These are phyloP conservation scores for Tulasnella sp. DNA, from an alignment of 768 basidiomycete species.

Conservation along the genomic window DNA sequence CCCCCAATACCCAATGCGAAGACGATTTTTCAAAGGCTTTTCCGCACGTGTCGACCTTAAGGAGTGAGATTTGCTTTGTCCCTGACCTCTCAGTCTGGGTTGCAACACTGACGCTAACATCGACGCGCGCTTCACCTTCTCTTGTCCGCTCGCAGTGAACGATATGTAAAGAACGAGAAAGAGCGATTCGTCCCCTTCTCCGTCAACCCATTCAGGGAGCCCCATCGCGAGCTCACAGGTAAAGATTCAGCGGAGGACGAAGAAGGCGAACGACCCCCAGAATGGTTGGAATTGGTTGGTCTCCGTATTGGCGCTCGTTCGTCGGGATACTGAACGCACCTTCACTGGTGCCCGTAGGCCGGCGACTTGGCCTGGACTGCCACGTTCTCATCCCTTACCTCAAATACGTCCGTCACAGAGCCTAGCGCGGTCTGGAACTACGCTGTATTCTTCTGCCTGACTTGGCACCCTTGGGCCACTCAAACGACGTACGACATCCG, in stretches of 20 bases:
- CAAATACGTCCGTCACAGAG: not conserved
- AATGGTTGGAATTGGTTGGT: not conserved
- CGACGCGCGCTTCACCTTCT: not conserved
- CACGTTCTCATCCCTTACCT: conserved; percentile 6
- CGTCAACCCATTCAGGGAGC: not conserved
- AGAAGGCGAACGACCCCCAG: not conserved
- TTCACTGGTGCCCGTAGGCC: not conserved
- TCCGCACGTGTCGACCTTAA: not conserved
- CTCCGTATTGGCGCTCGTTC: not conserved
- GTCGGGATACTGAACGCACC: not conserved
- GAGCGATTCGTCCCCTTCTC: not conserved
- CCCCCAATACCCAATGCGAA: not conserved
- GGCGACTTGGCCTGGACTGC: conserved; percentile 8
- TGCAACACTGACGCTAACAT: not conserved
- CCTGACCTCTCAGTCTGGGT: not conserved
- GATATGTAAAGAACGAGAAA: not conserved
- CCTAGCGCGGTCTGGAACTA: not conserved
- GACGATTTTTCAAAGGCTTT: not conserved
- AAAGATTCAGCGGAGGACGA: not conserved
- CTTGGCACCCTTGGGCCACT: conserved; percentile 7
- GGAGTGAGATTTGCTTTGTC: not conserved
- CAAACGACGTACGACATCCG: conserved; percentile 8
- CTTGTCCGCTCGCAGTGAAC: not conserved
- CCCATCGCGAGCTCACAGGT: not conserved
- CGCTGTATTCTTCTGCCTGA: conserved; percentile 6